These are phyloP conservation scores for Tolypocladium sp. DNA, from an alignment of 2,329 filamentous ascomycete genomes.

Conservation along the genomic window DNA sequence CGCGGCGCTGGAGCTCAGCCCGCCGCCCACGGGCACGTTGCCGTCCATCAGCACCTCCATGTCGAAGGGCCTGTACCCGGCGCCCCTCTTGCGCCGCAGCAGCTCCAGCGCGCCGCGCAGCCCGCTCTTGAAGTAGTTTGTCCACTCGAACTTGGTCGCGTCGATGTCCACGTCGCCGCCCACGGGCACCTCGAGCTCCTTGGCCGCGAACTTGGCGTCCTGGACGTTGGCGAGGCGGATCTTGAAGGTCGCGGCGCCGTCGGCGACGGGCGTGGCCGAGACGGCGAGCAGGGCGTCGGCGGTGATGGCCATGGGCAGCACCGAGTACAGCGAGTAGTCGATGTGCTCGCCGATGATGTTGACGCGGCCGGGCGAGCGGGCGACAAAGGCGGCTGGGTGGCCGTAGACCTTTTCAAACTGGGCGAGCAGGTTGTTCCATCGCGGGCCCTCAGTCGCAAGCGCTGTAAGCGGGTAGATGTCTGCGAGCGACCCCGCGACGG, in stretches of 20 bases:
- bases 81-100: constrained; percentile 56
- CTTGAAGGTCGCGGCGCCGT: constrained; percentile 44
- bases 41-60: constrained; percentile 90
- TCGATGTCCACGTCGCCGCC: constrained; percentile 68
- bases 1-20: constrained; percentile 86
- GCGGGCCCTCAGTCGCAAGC: constrained; percentile 53
- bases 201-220: constrained; percentile 62
- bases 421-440: constrained; percentile 68
- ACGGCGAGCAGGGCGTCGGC: constrained; percentile 87
- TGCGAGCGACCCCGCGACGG: constrained; percentile 62
- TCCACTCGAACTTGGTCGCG: constrained; percentile 80
- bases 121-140: constrained; percentile 96
- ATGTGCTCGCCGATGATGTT: constrained; percentile 99
- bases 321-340: constrained; percentile 94
- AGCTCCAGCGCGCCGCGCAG: constrained; percentile 73
- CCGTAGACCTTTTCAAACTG: constrained; percentile 65
- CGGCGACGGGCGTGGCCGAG: constrained; percentile 39
- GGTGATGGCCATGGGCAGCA: constrained; percentile 90
- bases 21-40: constrained; percentile 83
- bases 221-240: constrained; percentile 77
- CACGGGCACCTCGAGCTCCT: constrained; percentile 62
- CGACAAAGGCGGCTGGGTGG: constrained; percentile 66
- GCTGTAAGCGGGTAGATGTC: constrained; percentile 79
- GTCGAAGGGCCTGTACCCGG: constrained; percentile 53
- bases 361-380: constrained; percentile 85